Base-by-base conservation (phyloP, 2,329 filamentous ascomycete genomes). In the Ophiostoma novo-ulmi region DNA sequence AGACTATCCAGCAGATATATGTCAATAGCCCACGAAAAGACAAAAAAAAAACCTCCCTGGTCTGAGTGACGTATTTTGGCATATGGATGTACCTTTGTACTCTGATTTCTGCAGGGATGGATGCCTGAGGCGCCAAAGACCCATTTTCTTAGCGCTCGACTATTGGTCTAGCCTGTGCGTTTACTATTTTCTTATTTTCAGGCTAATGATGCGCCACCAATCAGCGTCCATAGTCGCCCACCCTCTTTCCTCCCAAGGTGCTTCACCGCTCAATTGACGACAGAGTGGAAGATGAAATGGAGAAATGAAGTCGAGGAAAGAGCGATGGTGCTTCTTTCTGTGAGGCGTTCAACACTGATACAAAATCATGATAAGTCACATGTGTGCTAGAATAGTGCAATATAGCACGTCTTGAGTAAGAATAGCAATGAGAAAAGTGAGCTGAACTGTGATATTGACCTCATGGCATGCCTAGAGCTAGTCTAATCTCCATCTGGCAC, bases 211-310 rank as follows among this genome's bases (percentile, higher is more conserved):
- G 31, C n/a, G 52, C 5, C 20, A 39, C 69, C 66, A 72, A 72
- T 70, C 69, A 72, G 68, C 70, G 64, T 36, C 48, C 36, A 31
- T 22, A 22, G 55, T 63, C 71, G 63, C 55, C 71, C 71, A 68
- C 71, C 68, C 71, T 55, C 68, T 41, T 68, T 17, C 22, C 31
- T 68, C 39, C 68, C 70, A 52, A 55, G 44, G 14, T 58, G 55
- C 69, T 69, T 71, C 71, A 72, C 71, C 71, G 71, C 71, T 72
- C 67, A 70, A 72, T 72, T 64, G 52, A 61, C 31, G 38, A 26
- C 20, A 48, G 35, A 10, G 55, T 14, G 22, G 22, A 26, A 26
- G n/a, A 58, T 10, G 52, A 58, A 58, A 58, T 58, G 52, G 52
- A 58, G 52, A 26, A 58, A 22, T 13, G 52, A 26, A 26, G 2